phyloP scores from a whole-genome alignment of 1,284 basidiomycete genomes.

The Mrakiaceae sp. region DNA sequence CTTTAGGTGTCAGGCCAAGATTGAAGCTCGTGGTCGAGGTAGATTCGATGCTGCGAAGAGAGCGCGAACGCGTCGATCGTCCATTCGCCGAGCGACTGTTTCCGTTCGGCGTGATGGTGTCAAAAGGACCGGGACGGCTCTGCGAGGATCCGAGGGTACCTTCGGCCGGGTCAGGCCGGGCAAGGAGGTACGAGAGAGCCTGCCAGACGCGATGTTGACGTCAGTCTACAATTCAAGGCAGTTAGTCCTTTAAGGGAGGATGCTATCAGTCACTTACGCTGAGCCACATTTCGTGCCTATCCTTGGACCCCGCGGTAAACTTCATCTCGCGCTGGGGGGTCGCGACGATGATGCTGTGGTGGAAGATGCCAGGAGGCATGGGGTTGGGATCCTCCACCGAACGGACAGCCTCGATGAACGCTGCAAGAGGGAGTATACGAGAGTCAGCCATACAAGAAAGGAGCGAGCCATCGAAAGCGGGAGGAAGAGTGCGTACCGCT shows the following conservation, averaged over 20 bases:
- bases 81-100: conserved; percentile 1
- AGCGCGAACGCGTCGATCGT: conserved; percentile 11
- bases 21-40: conserved; percentile 18
- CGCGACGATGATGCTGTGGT: conserved; percentile 83
- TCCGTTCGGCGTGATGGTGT: conserved; percentile 1
- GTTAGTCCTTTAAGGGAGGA: neutral
- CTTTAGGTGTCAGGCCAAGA: conserved; percentile 28
- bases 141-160: neutral
- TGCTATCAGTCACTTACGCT: conserved; percentile 45
- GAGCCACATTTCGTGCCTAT: conserved; percentile 93
- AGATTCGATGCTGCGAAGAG: conserved; percentile 25
- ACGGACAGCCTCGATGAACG: conserved; percentile 88
- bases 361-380: conserved; percentile 81
- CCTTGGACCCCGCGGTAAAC: conserved; percentile 85
- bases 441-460: neutral
- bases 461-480: neutral
- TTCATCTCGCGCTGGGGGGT: conserved; percentile 95
- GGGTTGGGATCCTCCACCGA: conserved; percentile 85
- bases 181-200: conserved; percentile 73
- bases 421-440: conserved; percentile 39
- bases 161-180: conserved; percentile 44
- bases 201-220: conserved; percentile 26
- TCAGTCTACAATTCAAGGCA: neutral
- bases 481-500: conserved; percentile 57
- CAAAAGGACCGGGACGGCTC: conserved; percentile 6